Conservation (phyloP, 164 flowering plant genomes). For the Macadamia integrifolia region DNA sequence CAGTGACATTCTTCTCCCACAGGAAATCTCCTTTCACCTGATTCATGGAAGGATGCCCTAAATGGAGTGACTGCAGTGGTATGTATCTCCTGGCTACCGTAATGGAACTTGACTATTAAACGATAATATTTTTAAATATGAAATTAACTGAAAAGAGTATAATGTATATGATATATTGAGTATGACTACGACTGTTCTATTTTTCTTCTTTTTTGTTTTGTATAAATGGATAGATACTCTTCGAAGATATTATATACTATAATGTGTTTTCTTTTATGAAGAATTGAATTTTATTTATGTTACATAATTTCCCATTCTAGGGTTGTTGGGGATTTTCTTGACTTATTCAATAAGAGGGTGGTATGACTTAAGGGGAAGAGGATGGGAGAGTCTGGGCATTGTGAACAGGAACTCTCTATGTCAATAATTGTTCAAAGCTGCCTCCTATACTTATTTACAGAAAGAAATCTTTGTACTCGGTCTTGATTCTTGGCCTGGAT, state of each 20-base stretch:
- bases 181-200: background rate
- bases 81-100: slow-evolving; percentile 17
- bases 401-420: background rate
- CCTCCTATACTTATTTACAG: background rate
- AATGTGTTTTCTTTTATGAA: background rate
- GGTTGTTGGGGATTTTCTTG: background rate
- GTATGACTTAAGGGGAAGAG: background rate
- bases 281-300: background rate
- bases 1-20: slow-evolving; percentile 1
- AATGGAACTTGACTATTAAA: too few species aligned
- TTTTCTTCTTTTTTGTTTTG: too few species aligned
- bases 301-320: background rate
- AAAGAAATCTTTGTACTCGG: background rate
- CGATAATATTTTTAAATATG: background rate
- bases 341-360: too few species aligned
- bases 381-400: background rate
- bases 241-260: background rate
- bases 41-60: slow-evolving; percentile 69
- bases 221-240: background rate
- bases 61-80: slow-evolving; percentile 82
- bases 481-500: background rate
- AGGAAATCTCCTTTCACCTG: slow-evolving; percentile 74
- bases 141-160: too few species aligned
- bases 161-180: too few species aligned
- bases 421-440: too few species aligned